Percentiles rank a stretch among this genome's conserved stretches.
phyloP scores from a whole-genome alignment of 345 rosid genomes.

The Citrus sinensis region DNA sequence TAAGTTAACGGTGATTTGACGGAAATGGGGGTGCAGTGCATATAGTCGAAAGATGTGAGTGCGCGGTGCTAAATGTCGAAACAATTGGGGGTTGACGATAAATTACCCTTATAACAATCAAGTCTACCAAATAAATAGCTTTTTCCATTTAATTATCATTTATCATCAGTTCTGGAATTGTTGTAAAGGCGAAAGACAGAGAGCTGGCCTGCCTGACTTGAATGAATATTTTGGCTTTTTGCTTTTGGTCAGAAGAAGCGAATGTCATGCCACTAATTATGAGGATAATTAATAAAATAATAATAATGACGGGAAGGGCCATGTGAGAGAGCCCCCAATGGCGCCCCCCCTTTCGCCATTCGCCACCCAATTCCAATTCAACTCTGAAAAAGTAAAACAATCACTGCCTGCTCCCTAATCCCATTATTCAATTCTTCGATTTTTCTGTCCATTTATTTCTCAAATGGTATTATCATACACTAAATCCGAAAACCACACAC shows the following conservation, averaged over 20 bases:
- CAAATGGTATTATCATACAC: too few relatives aligned
- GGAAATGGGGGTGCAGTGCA: too few relatives aligned
- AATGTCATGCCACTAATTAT: slow-evolving; percentile 58
- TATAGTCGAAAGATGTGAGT: too few relatives aligned
- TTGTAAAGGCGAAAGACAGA: too few relatives aligned
- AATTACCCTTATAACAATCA: neutral
- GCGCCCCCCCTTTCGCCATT: neutral
- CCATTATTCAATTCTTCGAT: neutral
- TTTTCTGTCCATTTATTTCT: neutral
- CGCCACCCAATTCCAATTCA: neutral
- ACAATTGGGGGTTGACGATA: too few relatives aligned
- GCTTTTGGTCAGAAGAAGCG: slow-evolving; percentile 22
- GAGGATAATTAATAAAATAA: neutral
- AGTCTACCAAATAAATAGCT: too few relatives aligned
- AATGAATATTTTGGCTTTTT: neutral
- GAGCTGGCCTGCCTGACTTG: too few relatives aligned
- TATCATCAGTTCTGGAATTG: too few relatives aligned
- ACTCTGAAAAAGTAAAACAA: neutral
- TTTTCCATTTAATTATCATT: too few relatives aligned
- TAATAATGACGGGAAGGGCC: neutral
- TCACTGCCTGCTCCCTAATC: neutral
- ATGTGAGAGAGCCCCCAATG: slow-evolving; percentile 17
- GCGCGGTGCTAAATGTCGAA: too few relatives aligned
- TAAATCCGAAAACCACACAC: too few relatives aligned
- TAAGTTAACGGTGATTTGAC: too few relatives aligned